Conservation (phyloP, 352 stramenopile species). For the Globisporangium irregulare region DNA sequence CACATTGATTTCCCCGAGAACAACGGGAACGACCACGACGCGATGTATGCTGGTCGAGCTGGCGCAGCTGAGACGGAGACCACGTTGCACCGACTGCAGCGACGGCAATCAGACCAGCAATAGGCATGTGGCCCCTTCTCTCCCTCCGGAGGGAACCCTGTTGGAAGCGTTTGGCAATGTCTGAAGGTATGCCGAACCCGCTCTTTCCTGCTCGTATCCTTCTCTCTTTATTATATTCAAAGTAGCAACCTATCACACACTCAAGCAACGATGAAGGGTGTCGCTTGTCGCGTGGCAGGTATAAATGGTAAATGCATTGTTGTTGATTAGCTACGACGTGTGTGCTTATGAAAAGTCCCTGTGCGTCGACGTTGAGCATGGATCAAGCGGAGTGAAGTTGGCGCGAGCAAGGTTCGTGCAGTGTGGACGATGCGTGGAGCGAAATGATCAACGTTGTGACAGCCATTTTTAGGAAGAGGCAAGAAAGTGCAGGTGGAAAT, state of each 20-base stretch:
- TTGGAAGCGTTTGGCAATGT: neutral
- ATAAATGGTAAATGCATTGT: slow-evolving; percentile 9
- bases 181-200: neutral
- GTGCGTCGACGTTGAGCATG: too few relatives aligned
- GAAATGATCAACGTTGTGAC: too few relatives aligned
- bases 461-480: neutral
- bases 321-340: slow-evolving; percentile 3
- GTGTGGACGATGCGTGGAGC: too few relatives aligned
- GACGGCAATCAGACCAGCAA: slow-evolving; percentile 15
- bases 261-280: neutral
- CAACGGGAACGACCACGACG: neutral
- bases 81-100: slow-evolving; percentile 18
- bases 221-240: slow-evolving; percentile 8
- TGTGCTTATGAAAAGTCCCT: neutral
- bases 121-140: neutral
- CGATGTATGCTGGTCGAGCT: neutral
- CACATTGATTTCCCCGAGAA: slow-evolving; percentile 12
- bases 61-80: slow-evolving; percentile 15
- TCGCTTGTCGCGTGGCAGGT: neutral
- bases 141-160: neutral
- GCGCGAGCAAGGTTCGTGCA: too few relatives aligned
- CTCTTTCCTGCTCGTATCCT: neutral
- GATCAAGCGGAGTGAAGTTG: too few relatives aligned
- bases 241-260: neutral
- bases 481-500: neutral